phyloP scores from a whole-genome alignment of 2,329 filamentous ascomycete genomes.

The Colletotrichum musae region DNA sequence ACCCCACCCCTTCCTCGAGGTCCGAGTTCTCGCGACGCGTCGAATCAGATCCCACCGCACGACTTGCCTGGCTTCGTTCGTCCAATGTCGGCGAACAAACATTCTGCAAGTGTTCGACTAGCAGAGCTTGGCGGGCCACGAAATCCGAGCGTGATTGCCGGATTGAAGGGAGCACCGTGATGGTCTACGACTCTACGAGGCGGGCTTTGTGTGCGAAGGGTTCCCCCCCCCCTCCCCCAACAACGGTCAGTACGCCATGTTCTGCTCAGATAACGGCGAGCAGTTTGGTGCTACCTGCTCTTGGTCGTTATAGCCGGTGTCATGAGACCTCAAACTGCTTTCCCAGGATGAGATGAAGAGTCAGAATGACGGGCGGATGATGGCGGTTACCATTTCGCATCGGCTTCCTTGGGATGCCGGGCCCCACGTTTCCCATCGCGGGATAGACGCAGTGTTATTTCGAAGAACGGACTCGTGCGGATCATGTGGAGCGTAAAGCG shows the following conservation, averaged over 20 bases:
- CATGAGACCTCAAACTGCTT: neutral
- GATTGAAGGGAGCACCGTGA: too few species aligned
- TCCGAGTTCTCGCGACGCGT: neutral
- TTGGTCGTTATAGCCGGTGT: neutral
- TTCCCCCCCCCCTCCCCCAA: neutral
- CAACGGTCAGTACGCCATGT: neutral
- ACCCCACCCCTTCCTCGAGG: neutral
- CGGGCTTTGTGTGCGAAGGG: neutral
- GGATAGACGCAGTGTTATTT: neutral
- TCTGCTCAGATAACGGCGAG: slow-evolving; percentile 2
- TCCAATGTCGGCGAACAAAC: neutral
- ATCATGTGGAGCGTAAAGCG: neutral
- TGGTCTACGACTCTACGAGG: neutral
- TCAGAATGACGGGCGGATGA: neutral
- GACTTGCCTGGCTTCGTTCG: neutral
- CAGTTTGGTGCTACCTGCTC: neutral
- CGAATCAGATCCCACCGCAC: neutral
- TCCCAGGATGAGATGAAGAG: neutral
- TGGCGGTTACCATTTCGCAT: neutral
- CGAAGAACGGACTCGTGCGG: neutral
- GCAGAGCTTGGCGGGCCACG: too few species aligned
- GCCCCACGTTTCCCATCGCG: neutral
- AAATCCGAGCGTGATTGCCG: too few species aligned
- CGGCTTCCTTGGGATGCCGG: neutral
- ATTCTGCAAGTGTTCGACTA: neutral